These are phyloP conservation scores for Simplicillium sp. DNA, from an alignment of 2,329 filamentous ascomycete genomes.

Conservation along the genomic window DNA sequence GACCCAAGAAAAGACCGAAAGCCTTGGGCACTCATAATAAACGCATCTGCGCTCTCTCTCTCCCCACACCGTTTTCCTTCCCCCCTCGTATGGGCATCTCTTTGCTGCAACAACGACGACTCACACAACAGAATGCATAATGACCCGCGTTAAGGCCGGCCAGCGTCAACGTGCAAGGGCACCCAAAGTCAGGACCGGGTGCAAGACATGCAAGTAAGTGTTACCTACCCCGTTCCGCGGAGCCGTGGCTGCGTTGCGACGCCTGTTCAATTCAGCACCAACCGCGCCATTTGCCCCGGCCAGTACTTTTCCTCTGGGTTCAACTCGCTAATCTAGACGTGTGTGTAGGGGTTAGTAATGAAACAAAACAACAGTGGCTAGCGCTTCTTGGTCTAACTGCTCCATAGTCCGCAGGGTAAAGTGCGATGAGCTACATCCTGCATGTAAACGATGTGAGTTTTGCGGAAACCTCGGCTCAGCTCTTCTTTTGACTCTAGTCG, in stretches of 20 bases:
- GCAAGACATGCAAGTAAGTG: constrained; percentile 7
- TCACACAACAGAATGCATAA: neutral
- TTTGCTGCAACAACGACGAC: too few species aligned
- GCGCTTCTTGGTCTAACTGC: neutral
- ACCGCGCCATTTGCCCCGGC: too few species aligned
- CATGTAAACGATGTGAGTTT: constrained; percentile 5
- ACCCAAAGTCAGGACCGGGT: constrained; percentile 7
- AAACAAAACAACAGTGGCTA: neutral
- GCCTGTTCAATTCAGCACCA: too few species aligned
- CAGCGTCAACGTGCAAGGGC: constrained; percentile 7
- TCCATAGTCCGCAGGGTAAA: constrained; percentile 5
- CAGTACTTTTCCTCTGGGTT: neutral
- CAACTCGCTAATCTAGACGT: neutral
- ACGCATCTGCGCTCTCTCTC: too few species aligned
- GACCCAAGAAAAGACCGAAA: too few species aligned
- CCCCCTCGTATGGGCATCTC: too few species aligned
- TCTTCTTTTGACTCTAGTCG: too few species aligned
- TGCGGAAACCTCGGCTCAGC: too few species aligned
- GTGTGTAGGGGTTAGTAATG: neutral
- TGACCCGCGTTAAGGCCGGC: constrained; percentile 8
- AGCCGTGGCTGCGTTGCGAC: too few species aligned
- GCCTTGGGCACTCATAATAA: too few species aligned
- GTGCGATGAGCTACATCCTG: constrained; percentile 5
- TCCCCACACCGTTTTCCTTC: too few species aligned
- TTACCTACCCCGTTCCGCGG: neutral